Percentiles rank a stretch among this genome's conserved stretches.
phyloP scores from a whole-genome alignment of 2,329 filamentous ascomycete genomes.

The Microsporum audouinii region DNA sequence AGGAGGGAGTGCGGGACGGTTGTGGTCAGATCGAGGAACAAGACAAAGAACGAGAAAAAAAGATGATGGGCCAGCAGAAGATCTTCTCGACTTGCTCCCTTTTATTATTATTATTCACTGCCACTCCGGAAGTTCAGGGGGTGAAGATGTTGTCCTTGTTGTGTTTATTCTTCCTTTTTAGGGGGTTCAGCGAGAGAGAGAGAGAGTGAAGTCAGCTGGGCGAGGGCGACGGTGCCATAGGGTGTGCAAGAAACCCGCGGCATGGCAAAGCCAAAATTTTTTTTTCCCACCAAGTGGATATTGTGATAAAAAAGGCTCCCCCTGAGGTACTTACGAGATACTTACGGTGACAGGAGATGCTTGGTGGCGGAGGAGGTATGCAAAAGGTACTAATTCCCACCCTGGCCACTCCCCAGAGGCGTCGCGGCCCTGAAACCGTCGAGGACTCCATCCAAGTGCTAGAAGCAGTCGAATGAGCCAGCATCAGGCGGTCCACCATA shows the following conservation, averaged over 20 bases:
- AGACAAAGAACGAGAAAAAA: not conserved
- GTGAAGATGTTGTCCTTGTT: not conserved
- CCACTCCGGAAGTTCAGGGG: not conserved
- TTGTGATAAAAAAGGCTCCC: not conserved
- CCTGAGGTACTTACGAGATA: not conserved
- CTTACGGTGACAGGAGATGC: not conserved
- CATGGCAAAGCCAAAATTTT: conserved; percentile 1
- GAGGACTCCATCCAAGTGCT: not conserved
- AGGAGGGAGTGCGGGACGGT: not conserved
- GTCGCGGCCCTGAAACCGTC: conserved; percentile 3
- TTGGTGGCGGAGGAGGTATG: not conserved
- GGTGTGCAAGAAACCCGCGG: not conserved
- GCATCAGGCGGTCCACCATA: not conserved
- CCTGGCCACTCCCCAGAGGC: conserved; percentile 1
- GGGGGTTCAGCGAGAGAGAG: not conserved
- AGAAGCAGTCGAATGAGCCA: not conserved
- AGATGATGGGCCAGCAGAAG: not conserved
- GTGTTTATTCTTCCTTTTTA: too few relatives aligned
- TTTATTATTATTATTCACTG: not conserved
- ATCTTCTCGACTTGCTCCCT: not conserved
- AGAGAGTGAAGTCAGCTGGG: not conserved
- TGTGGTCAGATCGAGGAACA: not conserved
- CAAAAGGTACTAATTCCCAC: not conserved
- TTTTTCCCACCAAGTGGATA: not conserved
- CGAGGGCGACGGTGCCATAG: conserved; percentile 1